phyloP scores from a whole-genome alignment of 768 basidiomycete genomes.

The Collybiopsis confluens region DNA sequence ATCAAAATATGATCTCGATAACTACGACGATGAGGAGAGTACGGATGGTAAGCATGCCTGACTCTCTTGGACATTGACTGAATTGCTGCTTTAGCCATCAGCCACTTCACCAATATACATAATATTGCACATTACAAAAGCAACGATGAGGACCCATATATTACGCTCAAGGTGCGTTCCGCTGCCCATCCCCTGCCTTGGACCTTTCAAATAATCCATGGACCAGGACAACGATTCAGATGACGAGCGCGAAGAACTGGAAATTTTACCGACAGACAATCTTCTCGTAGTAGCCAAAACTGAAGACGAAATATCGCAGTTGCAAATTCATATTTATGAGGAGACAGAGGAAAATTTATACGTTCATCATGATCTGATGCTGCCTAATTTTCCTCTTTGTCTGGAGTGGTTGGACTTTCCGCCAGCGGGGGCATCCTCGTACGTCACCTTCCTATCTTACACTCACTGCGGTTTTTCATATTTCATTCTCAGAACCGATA shows the following conservation, averaged over 20 bases:
- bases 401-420: conserved; percentile 98
- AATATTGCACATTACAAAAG: conserved; percentile 89
- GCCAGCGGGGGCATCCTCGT: conserved; percentile 49
- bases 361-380: conserved; percentile 95
- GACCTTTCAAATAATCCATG: conserved; percentile 12
- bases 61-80: background rate
- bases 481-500: conserved; percentile 11
- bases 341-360: conserved; percentile 89
- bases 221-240: conserved; percentile 59
- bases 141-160: conserved; percentile 93
- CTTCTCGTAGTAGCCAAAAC: conserved; percentile 91
- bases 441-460: no score
- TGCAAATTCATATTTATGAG: conserved; percentile 96
- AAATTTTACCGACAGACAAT: conserved; percentile 87
- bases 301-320: conserved; percentile 92
- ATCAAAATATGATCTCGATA: conserved; percentile 83
- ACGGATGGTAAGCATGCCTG: conserved; percentile 23
- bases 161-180: conserved; percentile 89
- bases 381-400: conserved; percentile 95
- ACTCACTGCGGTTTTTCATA: no score
- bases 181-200: background rate
- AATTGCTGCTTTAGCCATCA: conserved; percentile 38
- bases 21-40: conserved; percentile 79
- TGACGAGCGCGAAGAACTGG: conserved; percentile 84
- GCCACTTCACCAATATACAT: conserved; percentile 94